Evolutionary conservation across 1,284 basidiomycete species (phyloP).

Genomic region (Malassezia furfur): DNA sequence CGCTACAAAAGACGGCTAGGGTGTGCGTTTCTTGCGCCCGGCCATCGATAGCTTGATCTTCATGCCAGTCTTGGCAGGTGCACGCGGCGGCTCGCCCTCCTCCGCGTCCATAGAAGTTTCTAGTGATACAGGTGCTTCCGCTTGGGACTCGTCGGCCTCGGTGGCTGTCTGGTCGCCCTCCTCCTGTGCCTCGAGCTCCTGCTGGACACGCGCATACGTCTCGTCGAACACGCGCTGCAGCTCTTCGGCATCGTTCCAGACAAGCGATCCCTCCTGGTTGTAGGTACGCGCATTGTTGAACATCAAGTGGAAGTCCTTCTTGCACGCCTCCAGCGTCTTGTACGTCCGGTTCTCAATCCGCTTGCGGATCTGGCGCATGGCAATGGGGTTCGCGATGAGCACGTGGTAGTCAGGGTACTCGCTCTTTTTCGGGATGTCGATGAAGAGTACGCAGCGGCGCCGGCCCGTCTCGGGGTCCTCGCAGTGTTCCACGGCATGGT

Average conservation of each 20-base stretch:
- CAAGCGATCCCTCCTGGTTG: conserved; percentile 64
- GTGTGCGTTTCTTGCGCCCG: conserved; percentile 15
- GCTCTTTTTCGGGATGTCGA: conserved; percentile 51
- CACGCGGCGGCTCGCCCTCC: not conserved
- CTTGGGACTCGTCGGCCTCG: not conserved
- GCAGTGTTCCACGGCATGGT: conserved; percentile 66
- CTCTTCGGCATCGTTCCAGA: conserved; percentile 70
- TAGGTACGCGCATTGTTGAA: conserved; percentile 72
- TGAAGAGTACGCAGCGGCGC: conserved; percentile 44
- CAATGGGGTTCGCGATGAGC: conserved; percentile 65
- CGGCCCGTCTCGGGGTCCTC: conserved; percentile 58
- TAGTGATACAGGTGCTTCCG: not conserved
- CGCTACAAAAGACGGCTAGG: not conserved
- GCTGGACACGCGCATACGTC: conserved; percentile 31
- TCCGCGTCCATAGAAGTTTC: not conserved
- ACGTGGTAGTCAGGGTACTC: conserved; percentile 75
- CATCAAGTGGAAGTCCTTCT: conserved; percentile 75
- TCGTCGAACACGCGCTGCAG: conserved; percentile 40
- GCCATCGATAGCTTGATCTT: conserved; percentile 17
- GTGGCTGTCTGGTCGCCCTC: conserved; percentile 23
- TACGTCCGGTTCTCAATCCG: conserved; percentile 65
- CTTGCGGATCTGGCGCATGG: conserved; percentile 76
- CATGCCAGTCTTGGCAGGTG: conserved; percentile 12
- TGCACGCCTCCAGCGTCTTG: conserved; percentile 65
- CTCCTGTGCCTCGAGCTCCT: conserved; percentile 19